Percentiles rank a stretch among this genome's conserved stretches.
Evolutionary conservation across 345 rosid species (phyloP).

Genomic region (Triadica sebifera): DNA sequence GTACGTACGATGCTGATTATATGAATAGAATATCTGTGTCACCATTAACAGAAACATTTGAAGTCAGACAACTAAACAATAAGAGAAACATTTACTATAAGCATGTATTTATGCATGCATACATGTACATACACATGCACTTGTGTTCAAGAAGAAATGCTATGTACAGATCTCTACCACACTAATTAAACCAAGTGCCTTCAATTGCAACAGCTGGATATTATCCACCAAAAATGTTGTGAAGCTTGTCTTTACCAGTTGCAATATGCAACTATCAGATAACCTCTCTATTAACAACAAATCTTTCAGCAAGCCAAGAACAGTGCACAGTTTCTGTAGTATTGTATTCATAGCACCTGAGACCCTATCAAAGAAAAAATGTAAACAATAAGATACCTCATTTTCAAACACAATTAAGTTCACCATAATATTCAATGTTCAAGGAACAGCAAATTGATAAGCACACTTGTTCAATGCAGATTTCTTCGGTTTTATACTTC

Average conservation of each 20-base stretch:
- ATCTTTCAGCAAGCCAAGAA: constrained; percentile 89
- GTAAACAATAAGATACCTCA: constrained; percentile 21
- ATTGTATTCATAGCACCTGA: constrained; percentile 72
- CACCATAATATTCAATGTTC: constrained; percentile 13
- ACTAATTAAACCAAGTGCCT: constrained; percentile 77
- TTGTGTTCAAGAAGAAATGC: constrained; percentile 14
- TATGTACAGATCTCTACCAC: constrained; percentile 54
- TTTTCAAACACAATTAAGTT: constrained; percentile 4
- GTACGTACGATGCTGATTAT: constrained; percentile 78
- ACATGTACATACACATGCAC: constrained; percentile 4
- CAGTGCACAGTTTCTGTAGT: constrained; percentile 89
- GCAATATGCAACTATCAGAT: constrained; percentile 96
- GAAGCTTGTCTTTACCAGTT: constrained; percentile 79
- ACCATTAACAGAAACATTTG: constrained; percentile 16
- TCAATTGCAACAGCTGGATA: constrained; percentile 92
- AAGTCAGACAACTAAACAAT: constrained; percentile 7
- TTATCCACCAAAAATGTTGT: constrained; percentile 93
- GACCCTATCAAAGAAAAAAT: constrained; percentile 57
- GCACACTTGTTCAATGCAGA: constrained; percentile 69
- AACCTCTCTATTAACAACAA: constrained; percentile 79
- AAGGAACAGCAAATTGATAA: constrained; percentile 27
- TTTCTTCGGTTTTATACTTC: constrained; percentile 73
- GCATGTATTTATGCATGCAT: not conserved
- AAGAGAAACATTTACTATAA: not conserved
- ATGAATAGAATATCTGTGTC: constrained; percentile 82